Percentiles rank a stretch among this genome's conserved stretches.
Conservation (phyloP, 331 rosid species). For the Quercus lobata region DNA sequence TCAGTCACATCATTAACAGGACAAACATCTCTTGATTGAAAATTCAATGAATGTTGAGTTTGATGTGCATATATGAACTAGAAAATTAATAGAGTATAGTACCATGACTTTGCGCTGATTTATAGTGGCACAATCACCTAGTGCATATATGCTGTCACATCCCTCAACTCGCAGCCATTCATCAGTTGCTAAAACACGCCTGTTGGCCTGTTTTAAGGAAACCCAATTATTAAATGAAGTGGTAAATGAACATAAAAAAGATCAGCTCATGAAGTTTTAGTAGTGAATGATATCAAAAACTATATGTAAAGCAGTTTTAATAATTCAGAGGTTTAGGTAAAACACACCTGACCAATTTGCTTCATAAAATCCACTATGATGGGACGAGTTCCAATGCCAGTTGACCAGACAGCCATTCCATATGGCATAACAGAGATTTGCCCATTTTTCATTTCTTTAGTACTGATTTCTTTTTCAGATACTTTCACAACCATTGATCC, state of each 20-base stretch:
- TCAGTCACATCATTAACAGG: not conserved
- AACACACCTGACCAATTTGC: conserved; percentile 86
- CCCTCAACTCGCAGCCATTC: conserved; percentile 99
- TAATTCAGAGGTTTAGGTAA: conserved; percentile 17
- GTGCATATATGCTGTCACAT: conserved; percentile 69
- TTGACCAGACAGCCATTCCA: conserved; percentile 99
- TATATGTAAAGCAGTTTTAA: conserved; percentile 1
- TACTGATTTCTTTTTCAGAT: conserved; percentile 68
- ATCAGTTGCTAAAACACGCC: conserved; percentile 92
- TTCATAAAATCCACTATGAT: conserved; percentile 75
- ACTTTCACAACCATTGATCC: conserved; percentile 96
- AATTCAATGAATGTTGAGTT: not conserved
- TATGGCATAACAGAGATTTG: conserved; percentile 58
- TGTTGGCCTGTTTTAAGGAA: conserved; percentile 52
- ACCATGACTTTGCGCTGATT: conserved; percentile 99
- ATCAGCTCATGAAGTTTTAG: not conserved
- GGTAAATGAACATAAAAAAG: not conserved
- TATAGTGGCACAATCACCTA: conserved; percentile 96
- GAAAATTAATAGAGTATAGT: conserved; percentile 5
- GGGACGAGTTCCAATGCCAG: conserved; percentile 95
- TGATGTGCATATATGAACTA: conserved; percentile 2
- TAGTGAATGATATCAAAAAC: not conserved
- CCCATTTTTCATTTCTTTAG: conserved; percentile 80
- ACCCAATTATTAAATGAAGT: not conserved
- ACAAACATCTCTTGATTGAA: not conserved